phyloP scores from a whole-genome alignment of 169 alveolate genomes.

The Ichthyophthirius multifiliis region DNA sequence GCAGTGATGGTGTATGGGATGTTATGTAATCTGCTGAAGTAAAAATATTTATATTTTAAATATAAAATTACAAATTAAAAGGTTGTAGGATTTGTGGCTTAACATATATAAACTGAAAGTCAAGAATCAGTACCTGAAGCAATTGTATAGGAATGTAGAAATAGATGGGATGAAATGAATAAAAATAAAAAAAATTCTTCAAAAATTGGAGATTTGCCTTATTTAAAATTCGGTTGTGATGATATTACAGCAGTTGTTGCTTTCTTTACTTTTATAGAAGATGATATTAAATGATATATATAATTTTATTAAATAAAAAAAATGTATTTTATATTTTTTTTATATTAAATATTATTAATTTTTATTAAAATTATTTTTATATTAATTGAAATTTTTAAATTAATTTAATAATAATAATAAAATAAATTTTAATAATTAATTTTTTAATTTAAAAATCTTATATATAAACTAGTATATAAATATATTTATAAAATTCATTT shows the following conservation, averaged over 20 bases:
- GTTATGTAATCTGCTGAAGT: slow-evolving; percentile 61
- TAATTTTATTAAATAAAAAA: too few species aligned
- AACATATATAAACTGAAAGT: slow-evolving; percentile 17
- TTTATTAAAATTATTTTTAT: too few species aligned
- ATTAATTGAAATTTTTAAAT: too few species aligned
- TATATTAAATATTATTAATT: too few species aligned
- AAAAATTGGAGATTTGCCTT: slow-evolving; percentile 45
- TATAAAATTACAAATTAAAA: neutral
- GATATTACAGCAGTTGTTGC: slow-evolving; percentile 55
- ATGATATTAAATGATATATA: too few species aligned
- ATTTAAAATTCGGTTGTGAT: slow-evolving; percentile 52
- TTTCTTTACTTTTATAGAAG: slow-evolving; percentile 37
- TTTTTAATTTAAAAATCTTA: too few species aligned
- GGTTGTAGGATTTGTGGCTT: neutral
- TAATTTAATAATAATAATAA: too few species aligned
- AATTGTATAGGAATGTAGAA: slow-evolving; percentile 58
- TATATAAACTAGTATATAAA: too few species aligned
- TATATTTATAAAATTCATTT: too few species aligned
- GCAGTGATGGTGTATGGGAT: slow-evolving; percentile 83
- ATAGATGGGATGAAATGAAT: slow-evolving; percentile 65
- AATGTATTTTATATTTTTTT: too few species aligned
- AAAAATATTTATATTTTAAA: slow-evolving; percentile 15
- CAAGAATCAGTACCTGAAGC: slow-evolving; percentile 54
- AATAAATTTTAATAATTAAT: too few species aligned
- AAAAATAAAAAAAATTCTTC: slow-evolving; percentile 53